phyloP scores from a whole-genome alignment of 805 yeast genomes.

The Candida golubevii region DNA sequence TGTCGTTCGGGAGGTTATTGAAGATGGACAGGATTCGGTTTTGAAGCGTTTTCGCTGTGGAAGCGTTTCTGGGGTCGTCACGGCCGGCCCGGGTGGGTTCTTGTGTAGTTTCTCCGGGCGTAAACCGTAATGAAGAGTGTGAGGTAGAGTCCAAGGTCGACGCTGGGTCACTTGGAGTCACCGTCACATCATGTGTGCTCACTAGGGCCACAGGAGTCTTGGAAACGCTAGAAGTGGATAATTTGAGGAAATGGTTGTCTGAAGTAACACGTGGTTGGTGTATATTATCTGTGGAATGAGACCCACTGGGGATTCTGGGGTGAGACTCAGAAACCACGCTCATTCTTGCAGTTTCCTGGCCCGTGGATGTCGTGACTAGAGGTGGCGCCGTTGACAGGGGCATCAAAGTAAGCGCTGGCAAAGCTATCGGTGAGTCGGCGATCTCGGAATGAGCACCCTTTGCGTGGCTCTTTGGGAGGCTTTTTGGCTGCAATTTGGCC shows the following conservation, averaged over 20 bases:
- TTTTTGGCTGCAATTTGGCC: background rate
- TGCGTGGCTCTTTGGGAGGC: background rate
- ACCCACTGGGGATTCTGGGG: background rate
- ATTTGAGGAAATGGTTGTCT: slow-evolving; percentile 30
- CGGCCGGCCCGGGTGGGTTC: background rate
- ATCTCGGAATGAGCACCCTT: too few species aligned
- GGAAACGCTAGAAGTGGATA: slow-evolving; percentile 21
- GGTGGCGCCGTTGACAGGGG: slow-evolving; percentile 3
- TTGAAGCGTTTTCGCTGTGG: slow-evolving; percentile 21
- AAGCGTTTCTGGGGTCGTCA: slow-evolving; percentile 1
- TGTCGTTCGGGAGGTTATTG: slow-evolving; percentile 45
- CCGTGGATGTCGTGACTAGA: background rate
- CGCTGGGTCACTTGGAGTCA: slow-evolving; percentile 20
- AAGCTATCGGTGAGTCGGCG: background rate
- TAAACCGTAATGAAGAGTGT: background rate
- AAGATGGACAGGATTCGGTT: slow-evolving; percentile 36
- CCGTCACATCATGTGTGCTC: slow-evolving; percentile 28
- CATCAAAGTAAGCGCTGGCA: background rate
- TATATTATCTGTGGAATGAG: background rate
- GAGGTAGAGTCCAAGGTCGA: slow-evolving; percentile 28
- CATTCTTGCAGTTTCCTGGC: background rate
- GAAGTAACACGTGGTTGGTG: slow-evolving; percentile 30
- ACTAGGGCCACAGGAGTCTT: slow-evolving; percentile 20
- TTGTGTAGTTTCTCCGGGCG: background rate
- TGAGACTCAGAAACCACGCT: background rate